Conservation (phyloP, 768 basidiomycete genomes). For the Pholiota molesta region DNA sequence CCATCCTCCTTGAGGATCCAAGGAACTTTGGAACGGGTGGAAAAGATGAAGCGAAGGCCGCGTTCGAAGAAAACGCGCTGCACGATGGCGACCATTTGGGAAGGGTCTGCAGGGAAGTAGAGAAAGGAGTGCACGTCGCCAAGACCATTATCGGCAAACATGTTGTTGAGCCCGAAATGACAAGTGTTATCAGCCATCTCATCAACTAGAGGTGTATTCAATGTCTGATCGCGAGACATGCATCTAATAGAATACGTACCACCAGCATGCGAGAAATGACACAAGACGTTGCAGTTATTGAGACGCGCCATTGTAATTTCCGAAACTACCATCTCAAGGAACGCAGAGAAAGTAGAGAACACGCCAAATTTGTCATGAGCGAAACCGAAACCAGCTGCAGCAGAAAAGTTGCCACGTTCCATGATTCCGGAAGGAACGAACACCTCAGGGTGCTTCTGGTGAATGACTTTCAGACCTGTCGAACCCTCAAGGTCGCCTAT, state of each 20-base stretch:
- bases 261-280: slow-evolving; percentile 90
- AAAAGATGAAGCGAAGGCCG: slow-evolving; percentile 86
- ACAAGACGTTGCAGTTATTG: slow-evolving; percentile 86
- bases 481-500: slow-evolving; percentile 86
- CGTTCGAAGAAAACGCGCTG: slow-evolving; percentile 81
- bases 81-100: slow-evolving; percentile 80
- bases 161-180: slow-evolving; percentile 68
- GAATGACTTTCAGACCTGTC: slow-evolving; percentile 85
- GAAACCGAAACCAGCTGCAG: slow-evolving; percentile 88
- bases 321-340: slow-evolving; percentile 89
- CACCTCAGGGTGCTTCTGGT: slow-evolving; percentile 89
- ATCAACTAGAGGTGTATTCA: slow-evolving; percentile 49
- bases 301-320: slow-evolving; percentile 93
- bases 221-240: not conserved
- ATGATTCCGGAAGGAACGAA: slow-evolving; percentile 86
- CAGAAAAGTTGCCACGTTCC: slow-evolving; percentile 84
- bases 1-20: slow-evolving; percentile 83
- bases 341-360: slow-evolving; percentile 90
- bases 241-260: slow-evolving; percentile 43
- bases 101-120: slow-evolving; percentile 87
- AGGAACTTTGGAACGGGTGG: slow-evolving; percentile 88
- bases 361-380: slow-evolving; percentile 82
- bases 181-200: slow-evolving; percentile 60
- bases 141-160: slow-evolving; percentile 90
- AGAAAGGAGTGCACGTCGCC: slow-evolving; percentile 77